Evolutionary conservation across 352 stramenopile genomes (phyloP).

Genomic region (Phytophthora pinifolia): DNA sequence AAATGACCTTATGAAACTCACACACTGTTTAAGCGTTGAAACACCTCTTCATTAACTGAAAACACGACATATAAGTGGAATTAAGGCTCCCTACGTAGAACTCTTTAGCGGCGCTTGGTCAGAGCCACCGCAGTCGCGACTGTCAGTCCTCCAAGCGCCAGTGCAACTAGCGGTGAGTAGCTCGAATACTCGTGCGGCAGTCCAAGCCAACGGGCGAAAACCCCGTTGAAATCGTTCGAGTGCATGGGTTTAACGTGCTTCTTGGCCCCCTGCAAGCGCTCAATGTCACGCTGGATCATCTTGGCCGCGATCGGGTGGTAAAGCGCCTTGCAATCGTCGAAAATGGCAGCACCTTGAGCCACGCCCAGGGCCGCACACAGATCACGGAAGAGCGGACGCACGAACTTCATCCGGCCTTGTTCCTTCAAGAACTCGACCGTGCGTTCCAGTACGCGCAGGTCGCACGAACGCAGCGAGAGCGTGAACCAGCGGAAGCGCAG

Average conservation of each 20-base stretch:
- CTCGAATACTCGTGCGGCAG: conserved; percentile 29
- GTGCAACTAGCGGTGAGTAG: conserved; percentile 32
- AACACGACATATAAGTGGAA: conserved; percentile 10
- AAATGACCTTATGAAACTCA: too few species aligned
- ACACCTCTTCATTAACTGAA: conserved; percentile 9
- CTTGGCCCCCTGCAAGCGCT: conserved; percentile 13
- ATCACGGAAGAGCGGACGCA: conserved; percentile 62
- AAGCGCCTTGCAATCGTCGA: conserved; percentile 45
- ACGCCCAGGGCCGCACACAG: conserved; percentile 35
- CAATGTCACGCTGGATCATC: conserved; percentile 61
- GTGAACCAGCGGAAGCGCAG: conserved; percentile 71
- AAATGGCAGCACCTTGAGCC: conserved; percentile 20
- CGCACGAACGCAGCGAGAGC: conserved; percentile 43
- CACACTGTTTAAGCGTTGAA: neutral
- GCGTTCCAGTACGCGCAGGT: conserved; percentile 36
- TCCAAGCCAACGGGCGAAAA: conserved; percentile 32
- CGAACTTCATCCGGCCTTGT: conserved; percentile 72
- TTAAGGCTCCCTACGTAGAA: too few species aligned
- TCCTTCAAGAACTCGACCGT: conserved; percentile 51
- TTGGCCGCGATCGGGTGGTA: conserved; percentile 72
- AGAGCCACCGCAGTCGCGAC: conserved; percentile 22
- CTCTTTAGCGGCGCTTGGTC: conserved; percentile 33
- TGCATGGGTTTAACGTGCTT: conserved; percentile 8
- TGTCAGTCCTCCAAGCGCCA: conserved; percentile 19
- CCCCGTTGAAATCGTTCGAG: conserved; percentile 23